Base-by-base conservation (phyloP, 352 stramenopile genomes). In the Phytophthora fragariaefolia region DNA sequence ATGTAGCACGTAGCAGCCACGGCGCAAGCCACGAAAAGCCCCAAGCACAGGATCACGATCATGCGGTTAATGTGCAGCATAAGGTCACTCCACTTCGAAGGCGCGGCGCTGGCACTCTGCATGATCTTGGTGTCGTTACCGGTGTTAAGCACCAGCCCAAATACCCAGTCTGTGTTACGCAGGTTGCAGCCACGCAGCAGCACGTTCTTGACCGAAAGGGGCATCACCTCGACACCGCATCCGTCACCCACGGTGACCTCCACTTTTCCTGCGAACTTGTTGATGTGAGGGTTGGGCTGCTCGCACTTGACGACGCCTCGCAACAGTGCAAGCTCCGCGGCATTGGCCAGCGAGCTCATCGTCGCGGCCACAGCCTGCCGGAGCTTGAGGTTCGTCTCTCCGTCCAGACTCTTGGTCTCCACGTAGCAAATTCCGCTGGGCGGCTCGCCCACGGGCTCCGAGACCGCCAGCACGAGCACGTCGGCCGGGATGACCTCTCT, bases 341-440 rank as follows among this genome's bases (percentile, higher is more conserved):
- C 61, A 36, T 93, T 82, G 7, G 77, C 59, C 15, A 93, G 67
- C 15, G 71, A 72, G 47, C 57, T 84, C 84, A 93, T 93, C 8
- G 84, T 93, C 9, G 82, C 75, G 0, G 83, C 74, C 24, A 94
- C 81, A 3, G 85, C 85, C 34, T 95, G 74, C 2, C 91, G 82
- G 13, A 94, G 63, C 71, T 98, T 98, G n/a, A 98, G 73, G 58
- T 98, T 98, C 4, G 90, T 98, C 66, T 98, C 93, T 2, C 93
- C 93, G 65, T 98, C 93, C 1, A 98, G 73, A 49, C 79, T 94
- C 49, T 95, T 95, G 55, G 93, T 98, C 71, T 97, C 89, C 6
- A 97, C 88, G 63, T 95, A 97, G 72, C 87, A 96, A 36, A 93
- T 91, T 24, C 90, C 89, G 40, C 83, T 94, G 0, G 89, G 84